Base-by-base conservation (phyloP, 2,329 filamentous ascomycete genomes). In the Chalaropsis thielavioides region DNA sequence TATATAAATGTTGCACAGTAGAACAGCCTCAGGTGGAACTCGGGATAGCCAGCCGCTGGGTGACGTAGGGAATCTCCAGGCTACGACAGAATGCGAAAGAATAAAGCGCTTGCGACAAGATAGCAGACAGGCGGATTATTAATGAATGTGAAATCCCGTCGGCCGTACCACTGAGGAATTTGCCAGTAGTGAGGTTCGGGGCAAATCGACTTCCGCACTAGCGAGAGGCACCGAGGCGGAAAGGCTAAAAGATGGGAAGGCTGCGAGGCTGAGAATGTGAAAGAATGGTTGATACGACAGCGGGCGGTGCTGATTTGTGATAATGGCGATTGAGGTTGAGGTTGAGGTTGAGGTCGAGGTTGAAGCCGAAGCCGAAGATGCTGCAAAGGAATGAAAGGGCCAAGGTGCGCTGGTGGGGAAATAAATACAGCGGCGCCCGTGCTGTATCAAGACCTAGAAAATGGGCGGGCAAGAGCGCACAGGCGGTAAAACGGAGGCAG, bases 71-170 rank as follows among this genome's bases (percentile, higher is more conserved):
- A n/a, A 38, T 38, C 2, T 38, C 62, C 62, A 46, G 65, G 68
- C 63, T 71, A 69, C 60, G 66, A 64, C 35, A 59, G 63, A 60
- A 56, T 44, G 63, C 35, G 31, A 54, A 41, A 19, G 51, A 60
- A 40, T 10, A n/a, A 46, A 35, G 43, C 31, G 38, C 40, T 15
- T 56, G 43, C 38, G 22, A 58, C 43, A 61, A 43, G 19, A 38
- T 58, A 19, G 15, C n/a, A 19, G 15, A 58, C n/a, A 8, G 6
- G n/a, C 7, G 7, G 54, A 58, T 58, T 58, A 58, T 58, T 58
- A 58, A 58, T 58, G 54, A 58, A 58, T 2, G 27, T 35, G 31
- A 19, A 38, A 38, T 8, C 13, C 24, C 27, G 5, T 22, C 54
- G 54, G 13, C 31, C 19, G 11, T n/a, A 17, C 19, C 19, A 15